phyloP scores from a whole-genome alignment of 768 basidiomycete species.

The Hemileccinum impolitum region DNA sequence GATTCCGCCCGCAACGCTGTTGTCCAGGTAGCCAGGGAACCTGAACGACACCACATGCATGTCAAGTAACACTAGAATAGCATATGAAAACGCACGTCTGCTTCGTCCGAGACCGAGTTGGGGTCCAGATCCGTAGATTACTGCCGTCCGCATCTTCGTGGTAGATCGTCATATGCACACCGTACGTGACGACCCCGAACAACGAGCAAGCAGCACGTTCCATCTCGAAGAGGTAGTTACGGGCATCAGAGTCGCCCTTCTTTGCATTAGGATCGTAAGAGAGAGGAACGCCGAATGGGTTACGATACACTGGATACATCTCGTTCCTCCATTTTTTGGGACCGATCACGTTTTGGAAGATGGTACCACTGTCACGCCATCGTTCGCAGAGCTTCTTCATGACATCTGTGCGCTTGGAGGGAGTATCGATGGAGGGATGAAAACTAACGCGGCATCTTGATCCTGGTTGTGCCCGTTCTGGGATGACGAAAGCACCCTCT shows the following conservation, averaged over 20 bases:
- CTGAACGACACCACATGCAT: constrained; percentile 31
- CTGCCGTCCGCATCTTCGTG: constrained; percentile 34
- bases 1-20: constrained; percentile 90
- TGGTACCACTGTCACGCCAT: constrained; percentile 61
- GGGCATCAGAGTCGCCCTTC: constrained; percentile 28
- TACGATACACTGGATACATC: constrained; percentile 71
- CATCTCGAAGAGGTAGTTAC: constrained; percentile 81
- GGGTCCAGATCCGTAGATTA: constrained; percentile 74
- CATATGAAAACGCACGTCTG: constrained; percentile 61
- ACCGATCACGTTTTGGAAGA: constrained; percentile 65
- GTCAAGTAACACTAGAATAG: not conserved
- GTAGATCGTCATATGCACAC: constrained; percentile 86
- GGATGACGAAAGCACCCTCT: constrained; percentile 42
- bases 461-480: constrained; percentile 25
- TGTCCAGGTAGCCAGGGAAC: constrained; percentile 86
- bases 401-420: constrained; percentile 53
- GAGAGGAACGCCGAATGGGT: constrained; percentile 57
- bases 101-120: constrained; percentile 81
- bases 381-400: constrained; percentile 68
- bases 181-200: constrained; percentile 89
- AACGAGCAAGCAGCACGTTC: constrained; percentile 86
- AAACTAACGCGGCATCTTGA: constrained; percentile 43
- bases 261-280: constrained; percentile 31
- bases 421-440: constrained; percentile 48
- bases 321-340: constrained; percentile 84